Percentiles rank a stretch among this genome's conserved stretches.
Evolutionary conservation across 2,329 filamentous ascomycete species (phyloP).

Genomic region (Cercospora janseana): DNA sequence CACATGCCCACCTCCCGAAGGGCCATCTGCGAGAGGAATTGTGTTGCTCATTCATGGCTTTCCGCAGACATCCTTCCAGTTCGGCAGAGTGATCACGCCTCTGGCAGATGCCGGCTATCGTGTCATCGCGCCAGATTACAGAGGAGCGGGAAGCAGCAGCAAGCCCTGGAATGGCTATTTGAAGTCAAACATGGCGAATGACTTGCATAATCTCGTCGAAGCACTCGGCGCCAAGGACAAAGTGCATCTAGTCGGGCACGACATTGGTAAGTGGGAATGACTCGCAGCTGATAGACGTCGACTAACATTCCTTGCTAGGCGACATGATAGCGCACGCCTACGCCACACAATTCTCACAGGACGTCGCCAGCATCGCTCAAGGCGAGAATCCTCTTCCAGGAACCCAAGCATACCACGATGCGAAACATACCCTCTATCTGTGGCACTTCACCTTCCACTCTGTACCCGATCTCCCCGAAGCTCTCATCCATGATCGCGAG

Average conservation of each 20-base stretch:
- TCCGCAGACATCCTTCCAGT: conserved; percentile 50
- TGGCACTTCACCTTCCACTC: conserved; percentile 48
- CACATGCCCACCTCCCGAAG: conserved; percentile 22
- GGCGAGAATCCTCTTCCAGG: conserved; percentile 45
- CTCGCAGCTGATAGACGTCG: too few relatives aligned
- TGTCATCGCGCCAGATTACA: conserved; percentile 23
- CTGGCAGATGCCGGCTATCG: conserved; percentile 35
- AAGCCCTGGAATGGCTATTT: conserved; percentile 38
- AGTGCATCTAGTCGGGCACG: conserved; percentile 48
- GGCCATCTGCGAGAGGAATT: conserved; percentile 33
- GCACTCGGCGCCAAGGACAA: conserved; percentile 29
- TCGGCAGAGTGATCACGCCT: conserved; percentile 42
- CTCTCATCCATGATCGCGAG: conserved; percentile 43
- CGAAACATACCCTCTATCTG: conserved; percentile 31
- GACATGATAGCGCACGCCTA: conserved; percentile 50
- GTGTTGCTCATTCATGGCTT: conserved; percentile 52
- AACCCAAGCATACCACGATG: conserved; percentile 34
- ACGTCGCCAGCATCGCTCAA: conserved; percentile 42
- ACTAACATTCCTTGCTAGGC: conserved; percentile 40
- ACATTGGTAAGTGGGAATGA: too few relatives aligned
- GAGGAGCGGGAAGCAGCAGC: conserved; percentile 20
- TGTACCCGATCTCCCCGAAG: conserved; percentile 42
- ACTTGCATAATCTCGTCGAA: conserved; percentile 40
- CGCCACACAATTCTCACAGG: conserved; percentile 39
- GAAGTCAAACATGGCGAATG: conserved; percentile 44